These are phyloP conservation scores for Penicillium sumatraense DNA, from an alignment of 2,329 filamentous ascomycete genomes.

Conservation along the genomic window DNA sequence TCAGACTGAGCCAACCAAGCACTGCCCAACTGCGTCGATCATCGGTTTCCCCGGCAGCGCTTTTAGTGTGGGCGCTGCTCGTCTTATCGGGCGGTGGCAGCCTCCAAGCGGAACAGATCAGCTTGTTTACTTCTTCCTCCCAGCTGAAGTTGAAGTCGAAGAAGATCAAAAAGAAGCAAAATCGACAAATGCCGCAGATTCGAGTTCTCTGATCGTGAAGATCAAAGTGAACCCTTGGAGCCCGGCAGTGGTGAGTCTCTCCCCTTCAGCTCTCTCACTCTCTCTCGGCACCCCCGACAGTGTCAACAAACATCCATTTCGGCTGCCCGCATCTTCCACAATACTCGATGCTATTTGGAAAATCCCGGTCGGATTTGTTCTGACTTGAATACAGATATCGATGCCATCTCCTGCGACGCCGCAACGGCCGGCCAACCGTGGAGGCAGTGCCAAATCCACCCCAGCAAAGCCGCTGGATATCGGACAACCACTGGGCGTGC, in stretches of 20 bases:
- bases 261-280: background rate
- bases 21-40: constrained; percentile 11
- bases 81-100: constrained; percentile 23
- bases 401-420: constrained; percentile 48
- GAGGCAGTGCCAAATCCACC: constrained; percentile 60
- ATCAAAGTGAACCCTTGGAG: constrained; percentile 6
- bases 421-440: constrained; percentile 48
- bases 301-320: constrained; percentile 20
- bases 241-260: constrained; percentile 16
- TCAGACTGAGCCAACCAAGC: background rate
- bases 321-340: constrained; percentile 13
- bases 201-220: constrained; percentile 11
- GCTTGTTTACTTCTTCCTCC: constrained; percentile 21
- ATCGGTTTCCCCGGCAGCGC: constrained; percentile 26
- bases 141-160: background rate
- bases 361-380: constrained; percentile 1
- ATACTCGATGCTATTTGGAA: constrained; percentile 2
- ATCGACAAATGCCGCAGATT: constrained; percentile 20
- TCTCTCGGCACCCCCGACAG: background rate
- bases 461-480: constrained; percentile 61
- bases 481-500: constrained; percentile 57
- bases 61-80: constrained; percentile 9
- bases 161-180: background rate
- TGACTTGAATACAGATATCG: constrained; percentile 24
- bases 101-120: constrained; percentile 8